Evolutionary conservation across 1,284 basidiomycete genomes (phyloP).

Genomic region (Pterula multifida): DNA sequence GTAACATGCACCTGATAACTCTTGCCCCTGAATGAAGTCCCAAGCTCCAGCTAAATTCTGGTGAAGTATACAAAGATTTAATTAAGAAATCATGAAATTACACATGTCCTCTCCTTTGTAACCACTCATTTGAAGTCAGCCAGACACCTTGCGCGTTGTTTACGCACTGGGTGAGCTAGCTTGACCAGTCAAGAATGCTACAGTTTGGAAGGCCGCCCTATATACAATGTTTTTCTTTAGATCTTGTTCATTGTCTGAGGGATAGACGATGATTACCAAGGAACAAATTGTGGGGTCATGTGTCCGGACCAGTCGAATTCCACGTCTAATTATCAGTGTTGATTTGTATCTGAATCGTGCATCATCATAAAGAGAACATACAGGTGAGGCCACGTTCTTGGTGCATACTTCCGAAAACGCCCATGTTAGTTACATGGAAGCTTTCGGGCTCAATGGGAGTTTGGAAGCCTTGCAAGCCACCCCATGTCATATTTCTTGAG

Average conservation of each 20-base stretch:
- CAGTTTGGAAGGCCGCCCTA: not conserved
- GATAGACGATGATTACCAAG: not conserved
- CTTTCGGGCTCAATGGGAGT: conserved; percentile 50
- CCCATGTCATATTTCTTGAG: conserved; percentile 41
- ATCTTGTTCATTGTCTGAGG: not conserved
- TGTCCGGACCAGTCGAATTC: conserved; percentile 60
- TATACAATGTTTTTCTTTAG: not conserved
- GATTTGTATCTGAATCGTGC: not conserved
- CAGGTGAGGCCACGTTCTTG: conserved; percentile 42
- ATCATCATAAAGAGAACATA: not conserved
- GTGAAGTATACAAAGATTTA: no score
- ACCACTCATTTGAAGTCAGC: no score
- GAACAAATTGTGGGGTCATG: conserved; percentile 25
- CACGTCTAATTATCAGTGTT: conserved; percentile 29
- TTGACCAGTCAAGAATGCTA: not conserved
- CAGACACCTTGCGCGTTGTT: no score
- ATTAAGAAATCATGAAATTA: no score
- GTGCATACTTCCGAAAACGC: conserved; percentile 51
- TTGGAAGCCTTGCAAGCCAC: conserved; percentile 61
- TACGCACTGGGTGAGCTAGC: not conserved
- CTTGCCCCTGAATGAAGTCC: no score
- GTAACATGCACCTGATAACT: no score
- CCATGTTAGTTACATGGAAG: conserved; percentile 58
- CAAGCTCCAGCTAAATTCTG: no score
- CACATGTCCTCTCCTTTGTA: no score